Base-by-base conservation (phyloP, 257 asterid species). In the Linderniella brevidens region DNA sequence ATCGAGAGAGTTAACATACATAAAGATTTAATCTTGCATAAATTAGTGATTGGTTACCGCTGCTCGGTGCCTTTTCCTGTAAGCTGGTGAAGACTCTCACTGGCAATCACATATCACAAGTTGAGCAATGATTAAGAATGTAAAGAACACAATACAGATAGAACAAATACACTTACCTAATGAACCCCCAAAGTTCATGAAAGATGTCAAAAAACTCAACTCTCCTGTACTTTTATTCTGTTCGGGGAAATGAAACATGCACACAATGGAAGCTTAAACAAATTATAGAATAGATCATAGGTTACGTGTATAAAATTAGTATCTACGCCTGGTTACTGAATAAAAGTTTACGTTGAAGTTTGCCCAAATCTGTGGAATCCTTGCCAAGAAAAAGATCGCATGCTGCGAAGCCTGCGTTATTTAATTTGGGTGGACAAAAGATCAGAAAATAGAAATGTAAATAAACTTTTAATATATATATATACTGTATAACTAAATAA, bases 221-320 rank as follows among this genome's bases (percentile, higher is more conserved):
- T 88, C 93, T 56, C 98, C 98, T 0, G 98, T 88, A 59, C 98
- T 76, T 61, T 76, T 79, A 63, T 75, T 76, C 98, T 88, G 93
- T 72, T 41, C 32, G 32, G 32, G 3, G 11, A n/a, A n/a, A 43
- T 1, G 17, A 9, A 12, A 4, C 18, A 43, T 6, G 6, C n/a
- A 25, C 32, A 2, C 32, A 25, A 25, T 16, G 17, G n/a, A 43
- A 9, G 9, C 17, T 15, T 43, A 13, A 13, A 18, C 5, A n/a
- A n/a, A n/a, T n/a, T n/a, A n/a, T n/a, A n/a, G n/a, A n/a, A n/a
- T n/a, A n/a, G n/a, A n/a, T n/a, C n/a, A n/a, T n/a, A n/a, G n/a
- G n/a, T n/a, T n/a, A n/a, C 14, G 17, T 15, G n/a, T 17, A 4
- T 9, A 36, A 8, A 41, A 10, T 15, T 14, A 14, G 13, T 19